A percentile compares a stretch with the other conserved stretches of the same genome.
Conservation (phyloP, 202 grass and related monocot genomes). For the Carex sylvatica region DNA sequence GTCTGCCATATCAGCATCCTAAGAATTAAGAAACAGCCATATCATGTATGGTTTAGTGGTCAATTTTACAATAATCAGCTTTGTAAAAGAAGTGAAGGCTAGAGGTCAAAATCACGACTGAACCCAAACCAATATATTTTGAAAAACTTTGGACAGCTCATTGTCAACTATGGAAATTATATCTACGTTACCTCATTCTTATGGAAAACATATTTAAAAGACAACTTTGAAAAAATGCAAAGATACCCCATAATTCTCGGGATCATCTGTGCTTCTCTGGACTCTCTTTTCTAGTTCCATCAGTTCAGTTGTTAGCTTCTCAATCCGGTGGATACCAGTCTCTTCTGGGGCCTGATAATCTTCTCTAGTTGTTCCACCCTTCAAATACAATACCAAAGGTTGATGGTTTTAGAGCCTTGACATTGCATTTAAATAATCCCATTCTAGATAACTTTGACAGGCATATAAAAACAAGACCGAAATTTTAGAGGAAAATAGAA, state of each 20-base stretch:
- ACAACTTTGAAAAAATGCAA: constrained; percentile 5
- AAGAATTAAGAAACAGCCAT: constrained; percentile 28
- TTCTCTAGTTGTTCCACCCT: constrained; percentile 38
- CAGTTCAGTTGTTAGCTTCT: constrained; percentile 66
- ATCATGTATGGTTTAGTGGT: neutral
- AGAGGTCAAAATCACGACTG: neutral
- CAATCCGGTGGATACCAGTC: constrained; percentile 74
- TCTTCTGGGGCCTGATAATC: constrained; percentile 48
- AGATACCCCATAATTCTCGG: constrained; percentile 64
- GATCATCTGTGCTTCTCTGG: constrained; percentile 67
- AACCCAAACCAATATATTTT: constrained; percentile 2
- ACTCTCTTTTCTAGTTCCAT: constrained; percentile 94
- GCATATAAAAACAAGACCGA: neutral
- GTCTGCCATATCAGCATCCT: constrained; percentile 42
- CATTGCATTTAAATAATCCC: neutral
- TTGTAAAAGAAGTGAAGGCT: neutral
- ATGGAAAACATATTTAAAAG: neutral
- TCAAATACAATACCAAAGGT: constrained; percentile 16
- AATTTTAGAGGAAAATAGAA: neutral
- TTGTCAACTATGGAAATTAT: neutral
- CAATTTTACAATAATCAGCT: neutral
- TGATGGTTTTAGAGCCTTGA: neutral
- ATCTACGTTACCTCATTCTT: neutral
- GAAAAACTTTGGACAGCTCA: neutral
- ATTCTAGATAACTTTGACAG: neutral